Evolutionary conservation across 2,329 filamentous ascomycete species (phyloP).

Genomic region (Orbilia oligospora): DNA sequence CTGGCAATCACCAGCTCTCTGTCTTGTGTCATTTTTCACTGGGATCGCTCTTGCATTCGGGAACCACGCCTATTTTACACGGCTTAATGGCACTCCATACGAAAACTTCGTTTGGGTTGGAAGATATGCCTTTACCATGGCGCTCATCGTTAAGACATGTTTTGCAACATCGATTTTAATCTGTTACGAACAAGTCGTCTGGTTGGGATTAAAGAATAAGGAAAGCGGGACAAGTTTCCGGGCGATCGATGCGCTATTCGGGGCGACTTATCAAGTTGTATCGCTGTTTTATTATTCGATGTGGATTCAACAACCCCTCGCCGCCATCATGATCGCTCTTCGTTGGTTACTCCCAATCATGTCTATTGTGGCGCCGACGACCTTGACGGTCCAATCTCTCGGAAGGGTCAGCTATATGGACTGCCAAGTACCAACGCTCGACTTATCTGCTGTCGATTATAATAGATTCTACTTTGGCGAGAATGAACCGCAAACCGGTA

Average conservation of each 20-base stretch:
- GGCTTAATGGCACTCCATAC: slow-evolving; percentile 43
- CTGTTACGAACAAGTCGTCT: slow-evolving; percentile 56
- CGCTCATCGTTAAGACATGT: slow-evolving; percentile 48
- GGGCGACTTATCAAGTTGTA: slow-evolving; percentile 48
- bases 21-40: slow-evolving; percentile 25
- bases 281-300: slow-evolving; percentile 51
- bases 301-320: slow-evolving; percentile 46
- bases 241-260: slow-evolving; percentile 59
- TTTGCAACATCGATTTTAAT: slow-evolving; percentile 52
- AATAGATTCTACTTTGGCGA: background rate
- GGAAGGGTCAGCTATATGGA: slow-evolving; percentile 19
- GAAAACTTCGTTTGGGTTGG: slow-evolving; percentile 56
- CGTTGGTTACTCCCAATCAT: slow-evolving; percentile 57
- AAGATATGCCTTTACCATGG: slow-evolving; percentile 46
- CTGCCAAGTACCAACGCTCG: slow-evolving; percentile 47
- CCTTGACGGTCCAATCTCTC: slow-evolving; percentile 41
- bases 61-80: slow-evolving; percentile 53
- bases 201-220: slow-evolving; percentile 45
- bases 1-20: slow-evolving; percentile 44
- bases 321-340: slow-evolving; percentile 45
- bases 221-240: slow-evolving; percentile 36
- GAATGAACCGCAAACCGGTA: background rate
- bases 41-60: slow-evolving; percentile 44
- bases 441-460: slow-evolving; percentile 9
- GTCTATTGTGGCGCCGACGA: slow-evolving; percentile 51